These are phyloP conservation scores for Nicotiana noctiflora DNA, from an alignment of 257 asterid genomes.

Conservation along the genomic window DNA sequence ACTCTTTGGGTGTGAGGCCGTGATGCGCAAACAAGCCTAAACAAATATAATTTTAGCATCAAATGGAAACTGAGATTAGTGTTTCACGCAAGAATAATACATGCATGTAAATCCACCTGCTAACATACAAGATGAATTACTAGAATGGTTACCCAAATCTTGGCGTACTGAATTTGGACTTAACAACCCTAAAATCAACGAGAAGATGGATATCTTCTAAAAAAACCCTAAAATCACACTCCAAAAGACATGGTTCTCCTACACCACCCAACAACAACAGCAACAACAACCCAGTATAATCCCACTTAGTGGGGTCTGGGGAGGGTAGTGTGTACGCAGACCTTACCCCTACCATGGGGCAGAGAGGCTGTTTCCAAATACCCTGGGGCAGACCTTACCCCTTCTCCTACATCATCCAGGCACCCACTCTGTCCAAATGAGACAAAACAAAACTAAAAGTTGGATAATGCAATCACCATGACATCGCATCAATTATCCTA, in stretches of 20 bases:
- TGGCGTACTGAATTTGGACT: neutral
- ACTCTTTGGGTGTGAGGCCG: constrained; percentile 63
- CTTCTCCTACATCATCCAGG: too few species aligned
- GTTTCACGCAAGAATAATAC: neutral
- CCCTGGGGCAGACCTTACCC: too few species aligned
- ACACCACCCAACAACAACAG: too few species aligned
- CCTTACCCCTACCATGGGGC: too few species aligned
- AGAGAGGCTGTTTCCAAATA: too few species aligned
- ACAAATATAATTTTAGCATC: neutral
- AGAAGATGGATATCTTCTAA: neutral
- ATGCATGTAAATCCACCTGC: neutral
- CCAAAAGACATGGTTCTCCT: neutral
- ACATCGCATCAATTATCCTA: neutral
- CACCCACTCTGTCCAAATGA: neutral
- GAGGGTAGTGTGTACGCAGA: too few species aligned
- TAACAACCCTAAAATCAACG: neutral
- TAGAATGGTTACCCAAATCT: neutral
- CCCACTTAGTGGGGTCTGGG: too few species aligned
- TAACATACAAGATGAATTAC: neutral
- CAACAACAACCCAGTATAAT: too few species aligned
- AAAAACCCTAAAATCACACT: neutral
- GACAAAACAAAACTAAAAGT: neutral
- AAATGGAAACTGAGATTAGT: neutral
- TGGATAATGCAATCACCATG: neutral
- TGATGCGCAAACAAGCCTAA: constrained; percentile 66